Evolutionary conservation across 208 protist genomes (phyloP).

Genomic region (Novymonas esmeraldas): DNA sequence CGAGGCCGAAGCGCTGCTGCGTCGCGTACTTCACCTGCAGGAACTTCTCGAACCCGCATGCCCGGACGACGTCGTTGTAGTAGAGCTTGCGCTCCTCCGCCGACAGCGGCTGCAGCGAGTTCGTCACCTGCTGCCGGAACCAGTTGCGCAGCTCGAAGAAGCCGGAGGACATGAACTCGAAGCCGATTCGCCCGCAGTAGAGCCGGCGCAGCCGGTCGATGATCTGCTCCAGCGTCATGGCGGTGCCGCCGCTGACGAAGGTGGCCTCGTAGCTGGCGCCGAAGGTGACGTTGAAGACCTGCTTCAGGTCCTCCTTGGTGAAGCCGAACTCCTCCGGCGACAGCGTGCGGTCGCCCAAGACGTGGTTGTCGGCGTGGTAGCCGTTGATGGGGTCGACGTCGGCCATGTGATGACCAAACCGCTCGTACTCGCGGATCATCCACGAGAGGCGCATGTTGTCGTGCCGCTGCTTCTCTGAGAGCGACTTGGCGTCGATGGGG

Average conservation of each 20-base stretch:
- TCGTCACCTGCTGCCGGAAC: constrained; percentile 91
- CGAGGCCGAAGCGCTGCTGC: constrained; percentile 97
- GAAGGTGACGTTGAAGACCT: constrained; percentile 84
- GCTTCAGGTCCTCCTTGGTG: constrained; percentile 67
- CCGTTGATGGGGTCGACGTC: constrained; percentile 75
- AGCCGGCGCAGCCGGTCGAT: constrained; percentile 68
- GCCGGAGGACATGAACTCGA: constrained; percentile 97
- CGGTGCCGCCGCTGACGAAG: constrained; percentile 72
- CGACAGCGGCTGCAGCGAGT: constrained; percentile 65
- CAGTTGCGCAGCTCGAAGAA: constrained; percentile 95
- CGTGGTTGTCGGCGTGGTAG: constrained; percentile 19
- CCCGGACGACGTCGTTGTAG: constrained; percentile 88
- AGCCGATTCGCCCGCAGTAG: constrained; percentile 94
- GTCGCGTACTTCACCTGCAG: constrained; percentile 93
- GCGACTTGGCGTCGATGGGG: constrained; percentile 53
- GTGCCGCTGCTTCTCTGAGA: constrained; percentile 79
- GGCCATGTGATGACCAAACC: constrained; percentile 81
- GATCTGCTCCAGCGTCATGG: constrained; percentile 82
- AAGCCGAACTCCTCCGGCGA: constrained; percentile 82
- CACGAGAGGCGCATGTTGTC: constrained; percentile 91
- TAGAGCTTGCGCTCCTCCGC: constrained; percentile 63
- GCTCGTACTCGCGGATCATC: constrained; percentile 91
- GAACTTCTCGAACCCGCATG: constrained; percentile 94
- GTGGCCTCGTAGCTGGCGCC: constrained; percentile 73
- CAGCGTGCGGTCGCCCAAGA: constrained; percentile 43